Base-by-base conservation (phyloP, 2,329 filamentous ascomycete genomes). In the Alternaria conjuncta region DNA sequence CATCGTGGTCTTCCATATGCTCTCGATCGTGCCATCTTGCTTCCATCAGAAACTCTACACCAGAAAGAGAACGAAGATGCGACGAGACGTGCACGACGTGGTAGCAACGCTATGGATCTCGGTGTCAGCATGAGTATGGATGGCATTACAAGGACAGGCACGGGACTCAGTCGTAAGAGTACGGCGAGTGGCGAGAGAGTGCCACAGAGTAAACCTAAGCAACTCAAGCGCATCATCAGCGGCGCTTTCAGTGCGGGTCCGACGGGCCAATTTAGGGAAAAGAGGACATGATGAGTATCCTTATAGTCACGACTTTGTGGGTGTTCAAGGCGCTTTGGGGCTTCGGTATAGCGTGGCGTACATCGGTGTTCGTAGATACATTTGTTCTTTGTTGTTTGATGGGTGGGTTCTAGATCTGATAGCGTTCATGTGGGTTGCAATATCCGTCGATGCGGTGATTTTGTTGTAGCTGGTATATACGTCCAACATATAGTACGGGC, bases 21-120 rank as follows among this genome's bases (percentile, higher is more conserved):
- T 76, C 79, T 91, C 8, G 90, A 93, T 70, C 87, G 90, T 53
- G 90, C 90, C 28, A 90, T 92, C 57, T 78, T 92, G 2, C 83
- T 92, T 1, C 90, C 90, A 0, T 88, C 85, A 10, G 89, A 92
- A 65, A 84, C 85, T n/a, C 77, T 90, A 4, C 85, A 90, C 57
- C 82, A 86, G 66, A 87, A 87, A 60, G 89, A 91, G 69, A 83
- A 84, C 6, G 82, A 81, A 25, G 85, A 88, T 62, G 84, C 84
- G 1, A 82, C 83, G 21, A 80, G 80, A 23, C 77, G 84, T 10
- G 73, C 74, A 2, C 57, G 78, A 5, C 63, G 78, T 7, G 61
- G 64, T 9, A 79, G 76, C 51, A 70, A 65, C 41, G 66, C 71
- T 2, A 57, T 68, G n/a, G 73, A 70, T 21, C 28, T 63, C 57